phyloP scores from a whole-genome alignment of 345 rosid genomes.

The Syzygium jambos region DNA sequence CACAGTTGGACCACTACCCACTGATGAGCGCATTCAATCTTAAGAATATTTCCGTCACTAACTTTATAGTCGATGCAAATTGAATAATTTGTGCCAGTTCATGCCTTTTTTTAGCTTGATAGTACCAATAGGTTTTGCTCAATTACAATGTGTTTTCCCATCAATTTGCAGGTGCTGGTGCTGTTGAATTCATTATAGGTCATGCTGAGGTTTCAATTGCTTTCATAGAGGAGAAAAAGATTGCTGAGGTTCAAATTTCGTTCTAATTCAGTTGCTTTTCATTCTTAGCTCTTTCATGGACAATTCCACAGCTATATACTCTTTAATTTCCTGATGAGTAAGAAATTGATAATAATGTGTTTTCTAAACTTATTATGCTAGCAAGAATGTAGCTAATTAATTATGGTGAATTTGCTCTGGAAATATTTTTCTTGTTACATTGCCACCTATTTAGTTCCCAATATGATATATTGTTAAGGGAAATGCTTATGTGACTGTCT shows the following conservation, averaged over 20 bases:
- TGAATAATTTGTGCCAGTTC: background rate
- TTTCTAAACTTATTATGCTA: background rate
- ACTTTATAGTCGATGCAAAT: background rate
- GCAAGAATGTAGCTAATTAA: background rate
- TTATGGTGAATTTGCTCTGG: background rate
- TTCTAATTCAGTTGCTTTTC: background rate
- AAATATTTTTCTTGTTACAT: background rate
- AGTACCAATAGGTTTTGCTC: background rate
- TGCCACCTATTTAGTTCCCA: background rate
- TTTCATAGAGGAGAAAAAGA: slow-evolving; percentile 85
- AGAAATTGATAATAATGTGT: background rate
- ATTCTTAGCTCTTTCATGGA: background rate
- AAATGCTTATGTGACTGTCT: too few species aligned
- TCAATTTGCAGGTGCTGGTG: slow-evolving; percentile 67
- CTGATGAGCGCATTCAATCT: background rate
- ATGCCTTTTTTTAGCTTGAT: too few species aligned
- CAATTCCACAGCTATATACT: background rate
- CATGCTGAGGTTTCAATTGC: slow-evolving; percentile 87
- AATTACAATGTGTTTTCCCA: background rate
- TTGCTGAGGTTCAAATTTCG: slow-evolving; percentile 53
- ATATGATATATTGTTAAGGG: background rate
- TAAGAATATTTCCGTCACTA: background rate
- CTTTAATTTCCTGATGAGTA: background rate
- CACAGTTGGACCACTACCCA: background rate
- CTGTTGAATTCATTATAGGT: slow-evolving; percentile 76